Base-by-base conservation (phyloP, 1,284 basidiomycete genomes). In the Phylloporus sp. region DNA sequence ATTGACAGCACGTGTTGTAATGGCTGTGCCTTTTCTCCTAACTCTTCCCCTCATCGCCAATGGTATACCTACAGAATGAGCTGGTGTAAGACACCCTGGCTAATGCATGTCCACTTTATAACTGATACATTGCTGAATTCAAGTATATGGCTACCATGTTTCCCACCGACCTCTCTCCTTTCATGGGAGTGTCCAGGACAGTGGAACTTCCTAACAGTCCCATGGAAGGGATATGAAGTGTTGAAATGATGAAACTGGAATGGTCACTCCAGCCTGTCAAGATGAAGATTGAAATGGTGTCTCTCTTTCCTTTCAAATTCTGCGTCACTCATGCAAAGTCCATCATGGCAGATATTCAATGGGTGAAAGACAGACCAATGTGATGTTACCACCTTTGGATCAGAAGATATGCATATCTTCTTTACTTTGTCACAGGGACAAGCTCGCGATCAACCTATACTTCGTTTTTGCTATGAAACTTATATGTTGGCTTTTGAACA, bases 361-460 rank as follows among this genome's bases (percentile, higher is more conserved):
- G 92, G 90, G 8, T 82, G 95, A 50, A 98, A 98, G 80, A 97
- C 96, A 15, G 95, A 97, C 71, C 89, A 93, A 70, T 95, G 94
- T 72, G 93, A 92, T 24, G 86, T 98, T 39, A 85, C 97, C 53
- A 79, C 91, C 6, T 96, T 94, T 72, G 95, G 95, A 18, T 87
- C 90, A 11, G 88, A 93, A 75, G 84, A 94, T 92, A 70, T 74
- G 73, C 13, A 4, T 58, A 52, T 13, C 26, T 1, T 24, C 56
- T n/a, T 50, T 28, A 26, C 46, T 44, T 7, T 10, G 6, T 17
- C 17, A 17, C 8, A 3, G 13, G 29, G 10, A 18, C 11, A 18
- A 11, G 28, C 50, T 32, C 20, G 6, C 20, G 44, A 22, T n/a
- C 42, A 18, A 31, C 1, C 20, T 6, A 6, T n/a, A 49, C 3